Evolutionary conservation across 129 eudicot species (phyloP), one percentile per base, ranked within the genome.

Genomic region (Glebionis coronaria): DNA sequence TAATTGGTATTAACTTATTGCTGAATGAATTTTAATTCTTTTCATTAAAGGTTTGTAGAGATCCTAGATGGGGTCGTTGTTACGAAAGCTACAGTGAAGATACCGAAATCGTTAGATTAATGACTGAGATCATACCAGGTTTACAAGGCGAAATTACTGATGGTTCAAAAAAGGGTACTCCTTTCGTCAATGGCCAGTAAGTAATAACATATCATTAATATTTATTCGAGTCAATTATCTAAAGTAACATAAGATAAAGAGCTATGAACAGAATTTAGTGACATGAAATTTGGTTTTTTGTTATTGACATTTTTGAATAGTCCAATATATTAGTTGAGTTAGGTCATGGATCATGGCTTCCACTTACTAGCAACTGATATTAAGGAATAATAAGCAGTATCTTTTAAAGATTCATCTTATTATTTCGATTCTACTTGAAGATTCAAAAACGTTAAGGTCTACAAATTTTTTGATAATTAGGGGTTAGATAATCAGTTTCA

Each of bases 21-120:
- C 21, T 56, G 10, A 18, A 5, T 21, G 38, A 40, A 16, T 45
- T 56, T 50, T n/a, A 21, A 57, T n/a, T n/a, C 23, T 67, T 59
- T 11, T 19, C 1, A n/a, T n/a, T 15, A 44, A 59, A 82, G 87
- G 87, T 82, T 7, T 82, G 87, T 55, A 78, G 87, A 66, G 83
- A 82, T 60, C 87, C 87, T 11, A 74, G 87, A 74, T 82, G 87
- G 87, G 87, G 85, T 15, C 73, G 85, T 15, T 81, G 85, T 42
- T 81, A 63, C 21, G 85, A 81, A 69, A 81, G 85, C 76, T 81
- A 72, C 38, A 81, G 85, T 52, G 85, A 81, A 70, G 67, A 81
- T 64, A 63, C 75, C 8, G 74, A 67, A 23, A 79, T 82, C 13
- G 87, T 82, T 18, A 76, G 70, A 74, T 14, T 3, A 56, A 73